These are phyloP conservation scores for Pycnococcus provasolii DNA, from an alignment of 139 green algal genomes.

Conservation along the genomic window DNA sequence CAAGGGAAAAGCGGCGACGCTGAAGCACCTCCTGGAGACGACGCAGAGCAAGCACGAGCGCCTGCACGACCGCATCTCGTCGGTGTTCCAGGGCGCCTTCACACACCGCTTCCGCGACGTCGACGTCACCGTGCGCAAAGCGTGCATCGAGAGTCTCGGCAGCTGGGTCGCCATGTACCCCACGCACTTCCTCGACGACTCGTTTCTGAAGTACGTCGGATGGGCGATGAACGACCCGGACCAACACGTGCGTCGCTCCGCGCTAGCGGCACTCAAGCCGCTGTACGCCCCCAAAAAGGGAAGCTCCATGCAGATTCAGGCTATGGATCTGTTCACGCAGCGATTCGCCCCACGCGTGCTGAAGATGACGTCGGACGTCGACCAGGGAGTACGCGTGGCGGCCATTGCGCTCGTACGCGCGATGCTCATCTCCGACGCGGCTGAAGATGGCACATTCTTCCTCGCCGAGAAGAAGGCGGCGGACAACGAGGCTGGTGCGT, in stretches of 20 bases:
- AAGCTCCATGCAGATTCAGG: conserved; percentile 32
- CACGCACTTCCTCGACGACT: conserved; percentile 61
- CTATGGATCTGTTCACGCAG: conserved; percentile 55
- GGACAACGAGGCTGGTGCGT: too few relatives aligned
- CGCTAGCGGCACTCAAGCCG: conserved; percentile 38
- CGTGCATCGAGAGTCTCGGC: conserved; percentile 66
- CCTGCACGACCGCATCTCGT: conserved; percentile 39
- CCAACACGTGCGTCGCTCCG: conserved; percentile 43
- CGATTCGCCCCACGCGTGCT: conserved; percentile 65
- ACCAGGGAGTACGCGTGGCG: conserved; percentile 55
- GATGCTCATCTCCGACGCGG: conserved; percentile 7
- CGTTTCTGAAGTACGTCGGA: conserved; percentile 93
- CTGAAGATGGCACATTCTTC: neutral
- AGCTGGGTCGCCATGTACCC: conserved; percentile 63
- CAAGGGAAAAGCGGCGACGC: neutral
- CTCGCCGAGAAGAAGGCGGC: too few relatives aligned
- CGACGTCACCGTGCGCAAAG: conserved; percentile 49
- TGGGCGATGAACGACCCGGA: conserved; percentile 83
- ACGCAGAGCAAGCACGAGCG: conserved; percentile 19
- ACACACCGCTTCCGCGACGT: conserved; percentile 56
- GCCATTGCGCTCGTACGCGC: conserved; percentile 46
- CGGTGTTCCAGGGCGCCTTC: conserved; percentile 46
- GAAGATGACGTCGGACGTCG: conserved; percentile 69
- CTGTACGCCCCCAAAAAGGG: conserved; percentile 46
- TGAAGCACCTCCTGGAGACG: conserved; percentile 2